phyloP scores from a whole-genome alignment of 805 yeast genomes.

The Kluyveromyces nonfermentans region DNA sequence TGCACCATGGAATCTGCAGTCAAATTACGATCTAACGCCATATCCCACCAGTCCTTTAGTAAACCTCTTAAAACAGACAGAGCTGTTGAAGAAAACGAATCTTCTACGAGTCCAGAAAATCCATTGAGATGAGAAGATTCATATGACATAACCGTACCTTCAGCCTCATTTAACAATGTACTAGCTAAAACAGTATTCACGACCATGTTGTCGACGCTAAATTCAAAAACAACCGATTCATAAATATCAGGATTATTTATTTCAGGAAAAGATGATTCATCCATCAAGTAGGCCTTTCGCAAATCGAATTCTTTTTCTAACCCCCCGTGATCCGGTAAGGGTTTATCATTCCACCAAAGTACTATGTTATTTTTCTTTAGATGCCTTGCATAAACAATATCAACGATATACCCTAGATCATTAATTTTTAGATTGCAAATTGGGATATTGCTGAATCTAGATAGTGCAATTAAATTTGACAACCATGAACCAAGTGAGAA shows the following conservation, averaged over 20 bases:
- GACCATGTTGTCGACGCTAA: constrained; percentile 68
- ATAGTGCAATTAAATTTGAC: constrained; percentile 49
- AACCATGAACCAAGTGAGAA: constrained; percentile 69
- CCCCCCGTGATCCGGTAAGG: constrained; percentile 82
- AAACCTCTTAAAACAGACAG: constrained; percentile 58
- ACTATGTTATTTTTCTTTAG: constrained; percentile 56
- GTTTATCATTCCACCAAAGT: constrained; percentile 85
- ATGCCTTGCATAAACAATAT: constrained; percentile 76
- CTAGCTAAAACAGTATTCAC: constrained; percentile 84
- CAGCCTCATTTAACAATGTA: constrained; percentile 75
- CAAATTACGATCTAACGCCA: constrained; percentile 54
- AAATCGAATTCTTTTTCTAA: constrained; percentile 52
- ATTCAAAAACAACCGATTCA: constrained; percentile 66
- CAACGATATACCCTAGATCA: constrained; percentile 70
- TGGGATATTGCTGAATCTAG: constrained; percentile 74
- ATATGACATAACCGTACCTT: constrained; percentile 70
- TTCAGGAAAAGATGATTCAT: constrained; percentile 58
- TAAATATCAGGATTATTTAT: constrained; percentile 74
- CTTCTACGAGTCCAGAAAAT: constrained; percentile 50
- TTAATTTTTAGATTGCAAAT: constrained; percentile 77
- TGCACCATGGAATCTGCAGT: constrained; percentile 81
- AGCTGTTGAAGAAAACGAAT: constrained; percentile 73
- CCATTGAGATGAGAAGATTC: constrained; percentile 13
- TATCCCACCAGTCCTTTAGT: constrained; percentile 92
- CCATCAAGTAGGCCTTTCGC: constrained; percentile 30